Base-by-base conservation (phyloP, 768 basidiomycete genomes). In the Leucocoprinus leucothites region DNA sequence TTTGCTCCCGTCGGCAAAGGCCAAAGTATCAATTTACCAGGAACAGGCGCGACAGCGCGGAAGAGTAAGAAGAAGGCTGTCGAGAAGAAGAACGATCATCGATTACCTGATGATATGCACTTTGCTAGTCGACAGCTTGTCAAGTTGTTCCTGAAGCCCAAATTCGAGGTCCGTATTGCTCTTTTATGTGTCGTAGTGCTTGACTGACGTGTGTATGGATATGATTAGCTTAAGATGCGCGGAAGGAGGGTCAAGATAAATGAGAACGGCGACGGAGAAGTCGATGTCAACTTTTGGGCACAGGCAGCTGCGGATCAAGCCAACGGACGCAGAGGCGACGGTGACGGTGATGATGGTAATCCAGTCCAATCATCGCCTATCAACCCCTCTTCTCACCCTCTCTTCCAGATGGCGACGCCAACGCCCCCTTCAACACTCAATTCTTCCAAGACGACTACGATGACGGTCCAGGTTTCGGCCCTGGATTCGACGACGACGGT, bases 221-320 rank as follows among this genome's bases (percentile, higher is more conserved):
- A n/a, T 56, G 7, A 66, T 28, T 36, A 98, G 96, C 72, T 98
- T 35, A 89, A 84, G 65, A 94, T 97, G 93, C 85, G 94, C 13
- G 89, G 91, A 7, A 84, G 84, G 52, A 77, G 78, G 35, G 82
- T 77, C 44, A 64, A 67, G 61, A 71, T 78, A 61, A 82, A 85
- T 54, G 78, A 83, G 53, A 76, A 80, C 25, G 82, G 80, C 25
- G 87, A 94, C 60, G 94, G 89, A 25, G 94, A 97, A 69, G 86
- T 96, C 24, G 96, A 98, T 65, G 94, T 95, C 71, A 85, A 90
- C 58, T 98, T 94, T 75, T 98, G 97, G 97, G 95, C 94, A 0
- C 89, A 93, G 63, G 93, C 92, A 3, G 94, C 94, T 9, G 92
- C 91, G 0, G 84, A 90, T 48, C 86, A 91, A 68, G 86, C 85